A percentile compares a stretch with the other conserved stretches of the same genome.
Evolutionary conservation across 108 stramenopile species (phyloP).

Genomic region (Phaeodactylum tricornutum): DNA sequence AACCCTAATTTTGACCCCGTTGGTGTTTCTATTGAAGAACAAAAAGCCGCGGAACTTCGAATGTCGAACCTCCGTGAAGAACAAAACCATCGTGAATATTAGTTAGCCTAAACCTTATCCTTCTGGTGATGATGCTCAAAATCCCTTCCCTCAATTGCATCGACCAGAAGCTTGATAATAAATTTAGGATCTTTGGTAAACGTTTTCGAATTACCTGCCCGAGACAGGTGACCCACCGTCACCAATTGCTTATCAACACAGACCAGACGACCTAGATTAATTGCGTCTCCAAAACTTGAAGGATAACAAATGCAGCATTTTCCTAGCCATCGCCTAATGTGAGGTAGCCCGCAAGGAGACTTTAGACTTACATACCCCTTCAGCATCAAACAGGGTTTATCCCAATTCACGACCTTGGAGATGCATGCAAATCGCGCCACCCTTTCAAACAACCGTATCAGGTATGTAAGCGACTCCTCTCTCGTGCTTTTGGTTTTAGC

Average conservation of each 20-base stretch:
- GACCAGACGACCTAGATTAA: not conserved
- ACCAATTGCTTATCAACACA: conserved; percentile 2
- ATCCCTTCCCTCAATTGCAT: not conserved
- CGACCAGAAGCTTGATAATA: conserved; percentile 4
- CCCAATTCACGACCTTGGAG: conserved; percentile 4
- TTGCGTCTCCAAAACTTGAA: conserved; percentile 6
- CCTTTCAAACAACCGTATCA: conserved; percentile 7
- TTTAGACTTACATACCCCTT: conserved; percentile 6
- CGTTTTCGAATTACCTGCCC: conserved; percentile 6
- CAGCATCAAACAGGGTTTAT: conserved; percentile 6
- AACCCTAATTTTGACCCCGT: too few species aligned
- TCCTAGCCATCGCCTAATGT: conserved; percentile 6
- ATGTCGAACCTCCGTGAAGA: too few species aligned
- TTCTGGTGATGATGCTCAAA: not conserved
- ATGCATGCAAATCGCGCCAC: conserved; percentile 4
- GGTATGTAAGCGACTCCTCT: conserved; percentile 8
- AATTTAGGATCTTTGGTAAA: conserved; percentile 6
- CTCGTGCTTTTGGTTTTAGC: conserved; percentile 4
- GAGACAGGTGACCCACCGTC: conserved; percentile 6
- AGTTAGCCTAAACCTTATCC: too few species aligned
- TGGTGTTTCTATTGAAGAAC: too few species aligned
- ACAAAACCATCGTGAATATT: too few species aligned
- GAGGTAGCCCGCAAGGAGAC: conserved; percentile 3
- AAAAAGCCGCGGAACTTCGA: too few species aligned
- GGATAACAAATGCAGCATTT: conserved; percentile 7